These are phyloP conservation scores for Leavenworthia alabamica DNA, from an alignment of 345 rosid genomes.

Conservation along the genomic window DNA sequence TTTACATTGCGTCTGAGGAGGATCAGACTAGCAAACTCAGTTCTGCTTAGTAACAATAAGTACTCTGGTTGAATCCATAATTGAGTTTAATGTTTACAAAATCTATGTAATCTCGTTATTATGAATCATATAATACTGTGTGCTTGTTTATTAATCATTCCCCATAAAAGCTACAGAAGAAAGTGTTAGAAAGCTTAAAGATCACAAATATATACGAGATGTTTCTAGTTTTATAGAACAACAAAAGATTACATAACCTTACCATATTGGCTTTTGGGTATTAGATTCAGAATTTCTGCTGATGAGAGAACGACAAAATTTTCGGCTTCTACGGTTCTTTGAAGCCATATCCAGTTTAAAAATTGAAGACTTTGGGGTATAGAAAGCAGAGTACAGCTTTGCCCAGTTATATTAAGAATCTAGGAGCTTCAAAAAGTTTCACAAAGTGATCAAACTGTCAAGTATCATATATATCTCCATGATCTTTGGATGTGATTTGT, in stretches of 20 bases:
- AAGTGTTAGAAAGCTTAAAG: neutral
- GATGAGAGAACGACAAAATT: neutral
- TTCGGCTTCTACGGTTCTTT: neutral
- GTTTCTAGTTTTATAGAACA: neutral
- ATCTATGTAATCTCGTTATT: neutral
- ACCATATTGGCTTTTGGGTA: neutral
- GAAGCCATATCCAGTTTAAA: neutral
- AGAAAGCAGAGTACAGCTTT: neutral
- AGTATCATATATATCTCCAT: constrained; percentile 45
- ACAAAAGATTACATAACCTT: neutral
- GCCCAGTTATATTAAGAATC: neutral
- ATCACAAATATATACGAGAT: neutral
- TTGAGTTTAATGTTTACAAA: neutral
- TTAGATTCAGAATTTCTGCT: neutral
- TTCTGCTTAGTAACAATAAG: constrained; percentile 34
- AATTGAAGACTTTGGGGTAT: neutral
- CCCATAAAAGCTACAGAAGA: neutral
- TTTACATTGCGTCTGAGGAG: constrained; percentile 43
- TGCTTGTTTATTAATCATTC: neutral
- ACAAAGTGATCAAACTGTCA: constrained; percentile 33
- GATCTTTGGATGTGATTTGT: constrained; percentile 48
- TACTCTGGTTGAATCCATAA: constrained; percentile 24
- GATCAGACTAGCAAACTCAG: constrained; percentile 35
- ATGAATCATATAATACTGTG: neutral
- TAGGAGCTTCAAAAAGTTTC: neutral